A percentile compares a stretch with the other conserved stretches of the same genome.
Conservation (phyloP, 352 stramenopile species). For the Globisporangium alternatum region DNA sequence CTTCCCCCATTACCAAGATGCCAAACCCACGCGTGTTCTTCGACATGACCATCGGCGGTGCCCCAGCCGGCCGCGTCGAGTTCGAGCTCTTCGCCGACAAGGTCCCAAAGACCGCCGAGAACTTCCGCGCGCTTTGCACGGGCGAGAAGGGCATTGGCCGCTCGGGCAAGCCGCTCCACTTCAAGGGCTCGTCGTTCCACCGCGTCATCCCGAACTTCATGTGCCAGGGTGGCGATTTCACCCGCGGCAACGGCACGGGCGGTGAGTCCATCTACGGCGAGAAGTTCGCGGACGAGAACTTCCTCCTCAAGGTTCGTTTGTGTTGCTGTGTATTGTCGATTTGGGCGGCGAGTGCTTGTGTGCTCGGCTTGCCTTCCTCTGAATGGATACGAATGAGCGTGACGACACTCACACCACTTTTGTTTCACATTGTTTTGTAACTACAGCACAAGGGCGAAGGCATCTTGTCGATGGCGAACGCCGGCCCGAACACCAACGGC, state of each 20-base stretch:
- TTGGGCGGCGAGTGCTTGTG: too few species aligned
- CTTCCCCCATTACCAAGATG: constrained; percentile 42
- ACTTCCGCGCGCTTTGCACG: constrained; percentile 58
- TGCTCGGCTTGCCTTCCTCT: too few species aligned
- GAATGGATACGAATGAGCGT: not conserved
- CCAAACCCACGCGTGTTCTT: constrained; percentile 96
- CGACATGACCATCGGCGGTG: constrained; percentile 95
- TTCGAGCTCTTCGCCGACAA: constrained; percentile 87
- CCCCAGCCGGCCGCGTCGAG: constrained; percentile 87
- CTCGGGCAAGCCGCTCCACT: constrained; percentile 80
- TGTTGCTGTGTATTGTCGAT: not conserved
- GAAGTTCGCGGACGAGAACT: constrained; percentile 97
- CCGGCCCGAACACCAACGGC: constrained; percentile 95
- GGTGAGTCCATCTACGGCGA: constrained; percentile 94
- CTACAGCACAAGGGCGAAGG: constrained; percentile 88
- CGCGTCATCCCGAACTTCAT: constrained; percentile 94
- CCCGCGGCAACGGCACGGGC: constrained; percentile 89
- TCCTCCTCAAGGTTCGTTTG: constrained; percentile 64
- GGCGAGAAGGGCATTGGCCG: constrained; percentile 57
- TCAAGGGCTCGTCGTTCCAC: constrained; percentile 90
- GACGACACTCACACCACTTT: not conserved
- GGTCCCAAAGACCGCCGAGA: constrained; percentile 65
- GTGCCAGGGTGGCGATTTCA: constrained; percentile 96
- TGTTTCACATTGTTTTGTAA: constrained; percentile 10
- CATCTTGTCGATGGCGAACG: constrained; percentile 96